Conservation (phyloP, 768 basidiomycete genomes). For the Mycena rosella region DNA sequence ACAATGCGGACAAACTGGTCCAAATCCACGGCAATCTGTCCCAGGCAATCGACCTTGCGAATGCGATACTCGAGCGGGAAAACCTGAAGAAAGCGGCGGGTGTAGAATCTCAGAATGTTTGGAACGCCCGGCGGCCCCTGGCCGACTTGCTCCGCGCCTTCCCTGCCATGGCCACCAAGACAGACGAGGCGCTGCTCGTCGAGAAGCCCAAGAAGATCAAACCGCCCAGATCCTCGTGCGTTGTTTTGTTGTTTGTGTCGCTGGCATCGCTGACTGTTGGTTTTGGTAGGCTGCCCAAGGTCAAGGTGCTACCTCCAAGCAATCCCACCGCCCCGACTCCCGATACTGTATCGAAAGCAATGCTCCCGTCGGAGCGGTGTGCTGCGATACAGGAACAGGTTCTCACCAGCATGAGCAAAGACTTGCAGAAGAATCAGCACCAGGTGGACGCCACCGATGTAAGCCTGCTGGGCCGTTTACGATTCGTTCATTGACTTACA, state of each 20-base stretch:
- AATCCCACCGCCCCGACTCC: slow-evolving; percentile 58
- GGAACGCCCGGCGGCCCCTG: slow-evolving; percentile 82
- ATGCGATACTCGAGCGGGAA: slow-evolving; percentile 78
- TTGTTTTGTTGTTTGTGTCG: slow-evolving; percentile 39
- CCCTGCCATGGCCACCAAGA: slow-evolving; percentile 69
- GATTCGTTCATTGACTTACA: slow-evolving; percentile 1
- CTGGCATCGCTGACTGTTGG: slow-evolving; percentile 47
- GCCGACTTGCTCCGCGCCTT: slow-evolving; percentile 86
- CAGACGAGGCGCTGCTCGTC: slow-evolving; percentile 78
- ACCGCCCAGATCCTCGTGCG: slow-evolving; percentile 37
- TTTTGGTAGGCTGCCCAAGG: slow-evolving; percentile 54
- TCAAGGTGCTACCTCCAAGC: slow-evolving; percentile 67
- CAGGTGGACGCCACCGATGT: slow-evolving; percentile 94
- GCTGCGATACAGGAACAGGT: slow-evolving; percentile 70
- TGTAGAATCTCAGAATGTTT: slow-evolving; percentile 72
- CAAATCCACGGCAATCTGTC: slow-evolving; percentile 84
- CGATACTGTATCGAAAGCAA: slow-evolving; percentile 43
- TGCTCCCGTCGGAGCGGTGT: slow-evolving; percentile 77
- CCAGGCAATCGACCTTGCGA: slow-evolving; percentile 80
- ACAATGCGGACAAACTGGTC: slow-evolving; percentile 89
- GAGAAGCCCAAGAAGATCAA: slow-evolving; percentile 65
- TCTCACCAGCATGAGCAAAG: slow-evolving; percentile 69
- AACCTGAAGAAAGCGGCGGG: slow-evolving; percentile 76
- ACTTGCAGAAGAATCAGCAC: slow-evolving; percentile 80
- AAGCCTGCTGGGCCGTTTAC: no score